Conservation (phyloP, 2,329 filamentous ascomycete genomes). For the Aspergillus persii region DNA sequence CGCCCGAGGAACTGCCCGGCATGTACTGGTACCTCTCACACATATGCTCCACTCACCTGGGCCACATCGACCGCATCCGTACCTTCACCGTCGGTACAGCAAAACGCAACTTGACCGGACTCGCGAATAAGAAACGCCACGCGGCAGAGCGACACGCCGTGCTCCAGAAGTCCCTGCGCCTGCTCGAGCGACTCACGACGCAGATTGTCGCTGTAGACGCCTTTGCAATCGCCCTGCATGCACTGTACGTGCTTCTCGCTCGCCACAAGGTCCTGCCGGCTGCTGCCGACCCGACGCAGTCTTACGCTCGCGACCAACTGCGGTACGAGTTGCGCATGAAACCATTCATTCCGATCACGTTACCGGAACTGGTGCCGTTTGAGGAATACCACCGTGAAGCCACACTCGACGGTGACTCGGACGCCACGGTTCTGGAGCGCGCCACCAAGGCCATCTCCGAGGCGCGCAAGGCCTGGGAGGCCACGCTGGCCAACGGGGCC, state of each 20-base stretch:
- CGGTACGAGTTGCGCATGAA: conserved; percentile 86
- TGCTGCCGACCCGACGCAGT: conserved; percentile 52
- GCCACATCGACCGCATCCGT: conserved; percentile 72
- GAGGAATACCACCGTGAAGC: conserved; percentile 56
- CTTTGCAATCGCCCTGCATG: conserved; percentile 51
- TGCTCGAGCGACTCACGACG: conserved; percentile 60
- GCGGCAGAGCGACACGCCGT: conserved; percentile 29
- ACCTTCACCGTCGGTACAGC: conserved; percentile 54
- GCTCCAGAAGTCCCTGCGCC: conserved; percentile 45
- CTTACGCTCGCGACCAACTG: conserved; percentile 66
- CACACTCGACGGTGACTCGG: conserved; percentile 44
- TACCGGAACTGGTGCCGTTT: conserved; percentile 66
- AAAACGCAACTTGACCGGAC: conserved; percentile 23
- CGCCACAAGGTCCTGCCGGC: conserved; percentile 52
- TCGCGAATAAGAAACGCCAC: conserved; percentile 14
- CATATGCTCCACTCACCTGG: conserved; percentile 64
- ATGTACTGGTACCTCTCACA: conserved; percentile 92
- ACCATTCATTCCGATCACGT: conserved; percentile 68
- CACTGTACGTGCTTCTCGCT: conserved; percentile 65
- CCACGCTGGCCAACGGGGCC: conserved; percentile 38
- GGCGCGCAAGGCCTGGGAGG: conserved; percentile 45
- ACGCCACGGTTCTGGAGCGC: conserved; percentile 40
- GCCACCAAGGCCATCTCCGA: conserved; percentile 39
- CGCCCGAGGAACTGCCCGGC: conserved; percentile 74
- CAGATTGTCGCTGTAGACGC: conserved; percentile 62